Percentiles rank a stretch among this genome's conserved stretches.
These are phyloP conservation scores for Litsea cubeba DNA, from an alignment of 164 flowering plant species.

Conservation along the genomic window DNA sequence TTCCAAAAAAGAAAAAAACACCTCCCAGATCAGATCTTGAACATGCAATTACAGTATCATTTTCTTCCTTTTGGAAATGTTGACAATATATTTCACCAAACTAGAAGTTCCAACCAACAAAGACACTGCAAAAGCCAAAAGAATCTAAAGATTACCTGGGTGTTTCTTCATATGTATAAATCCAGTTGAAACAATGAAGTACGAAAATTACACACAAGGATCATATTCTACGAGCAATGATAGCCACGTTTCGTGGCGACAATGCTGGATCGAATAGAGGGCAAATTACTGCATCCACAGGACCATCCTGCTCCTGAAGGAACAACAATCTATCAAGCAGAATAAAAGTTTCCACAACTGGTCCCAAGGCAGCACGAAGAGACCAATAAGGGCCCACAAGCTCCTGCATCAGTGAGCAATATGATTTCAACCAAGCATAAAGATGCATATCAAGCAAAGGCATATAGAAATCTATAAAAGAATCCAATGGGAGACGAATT, in stretches of 20 bases:
- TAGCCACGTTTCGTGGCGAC: conserved; percentile 85
- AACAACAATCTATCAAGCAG: conserved; percentile 83
- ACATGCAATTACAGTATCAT: no score
- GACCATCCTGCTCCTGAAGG: conserved; percentile 66
- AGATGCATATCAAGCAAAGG: neutral
- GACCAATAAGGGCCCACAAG: conserved; percentile 87
- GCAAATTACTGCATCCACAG: conserved; percentile 44
- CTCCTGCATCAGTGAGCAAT: conserved; percentile 37
- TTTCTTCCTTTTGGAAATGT: neutral
- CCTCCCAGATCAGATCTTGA: no score
- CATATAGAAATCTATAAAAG: neutral
- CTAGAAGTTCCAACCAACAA: no score
- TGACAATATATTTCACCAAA: no score
- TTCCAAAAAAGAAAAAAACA: no score
- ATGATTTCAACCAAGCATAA: neutral
- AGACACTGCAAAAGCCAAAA: no score
- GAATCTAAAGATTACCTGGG: no score
- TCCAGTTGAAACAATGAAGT: no score
- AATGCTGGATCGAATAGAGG: conserved; percentile 79
- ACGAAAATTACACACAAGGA: neutral
- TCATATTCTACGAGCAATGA: conserved; percentile 46
- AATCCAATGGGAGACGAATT: neutral
- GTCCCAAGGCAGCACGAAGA: conserved; percentile 76
- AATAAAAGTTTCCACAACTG: conserved; percentile 72
- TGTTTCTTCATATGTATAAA: no score